These are phyloP conservation scores for Chytriomyces confervae DNA, from an alignment of 192 early-diverging fungal species.

Conservation along the genomic window DNA sequence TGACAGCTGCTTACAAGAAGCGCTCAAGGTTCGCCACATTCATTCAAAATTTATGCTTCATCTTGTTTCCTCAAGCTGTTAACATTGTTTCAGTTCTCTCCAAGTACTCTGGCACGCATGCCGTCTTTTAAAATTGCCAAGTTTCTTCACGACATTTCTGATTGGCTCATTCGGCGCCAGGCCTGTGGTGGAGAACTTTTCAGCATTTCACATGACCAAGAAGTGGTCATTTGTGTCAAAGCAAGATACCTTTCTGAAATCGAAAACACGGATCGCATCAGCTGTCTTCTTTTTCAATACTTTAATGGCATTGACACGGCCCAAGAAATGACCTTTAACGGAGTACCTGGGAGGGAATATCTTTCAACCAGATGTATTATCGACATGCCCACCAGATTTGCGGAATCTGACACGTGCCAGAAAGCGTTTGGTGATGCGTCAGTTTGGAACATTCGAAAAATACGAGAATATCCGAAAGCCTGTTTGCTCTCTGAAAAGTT, in stretches of 20 bases:
- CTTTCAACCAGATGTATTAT: neutral
- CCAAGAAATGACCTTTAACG: neutral
- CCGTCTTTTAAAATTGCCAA: conserved; percentile 5
- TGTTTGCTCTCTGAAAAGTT: neutral
- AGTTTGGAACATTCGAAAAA: conserved; percentile 18
- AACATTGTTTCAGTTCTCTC: neutral
- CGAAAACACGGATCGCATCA: conserved; percentile 7
- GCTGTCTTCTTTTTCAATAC: conserved; percentile 4
- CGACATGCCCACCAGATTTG: conserved; percentile 7
- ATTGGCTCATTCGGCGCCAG: conserved; percentile 15
- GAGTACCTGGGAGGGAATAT: neutral
- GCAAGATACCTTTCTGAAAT: conserved; percentile 7
- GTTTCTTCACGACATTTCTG: conserved; percentile 17
- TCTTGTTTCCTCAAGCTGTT: neutral
- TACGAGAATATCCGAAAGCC: conserved; percentile 10
- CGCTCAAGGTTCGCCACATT: neutral
- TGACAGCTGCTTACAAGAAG: neutral
- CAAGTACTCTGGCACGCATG: neutral
- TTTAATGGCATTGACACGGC: conserved; percentile 4
- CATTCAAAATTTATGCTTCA: neutral
- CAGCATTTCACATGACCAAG: conserved; percentile 10
- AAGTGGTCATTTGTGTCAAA: neutral
- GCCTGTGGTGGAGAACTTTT: conserved; percentile 20
- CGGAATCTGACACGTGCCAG: neutral
- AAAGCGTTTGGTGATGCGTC: neutral